phyloP scores from a whole-genome alignment of 495 filamentous ascomycete species.

The Xylaria acuta region DNA sequence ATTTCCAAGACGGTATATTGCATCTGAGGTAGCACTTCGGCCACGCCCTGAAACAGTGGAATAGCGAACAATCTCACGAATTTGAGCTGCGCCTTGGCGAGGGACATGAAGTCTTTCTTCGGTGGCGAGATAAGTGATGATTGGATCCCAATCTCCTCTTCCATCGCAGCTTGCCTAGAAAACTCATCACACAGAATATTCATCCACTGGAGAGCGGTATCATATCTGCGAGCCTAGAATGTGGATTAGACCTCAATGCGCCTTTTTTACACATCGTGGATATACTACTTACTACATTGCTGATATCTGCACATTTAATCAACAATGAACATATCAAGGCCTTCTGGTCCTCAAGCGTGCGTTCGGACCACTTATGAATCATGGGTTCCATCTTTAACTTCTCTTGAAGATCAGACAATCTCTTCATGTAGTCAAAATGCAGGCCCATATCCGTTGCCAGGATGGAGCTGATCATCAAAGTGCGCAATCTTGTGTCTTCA shows the following conservation, averaged over 20 bases:
- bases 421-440: conserved; percentile 94
- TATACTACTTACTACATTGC: conserved; percentile 80
- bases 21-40: conserved; percentile 83
- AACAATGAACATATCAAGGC: conserved; percentile 83
- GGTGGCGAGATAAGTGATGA: conserved; percentile 87
- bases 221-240: conserved; percentile 76
- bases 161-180: conserved; percentile 89
- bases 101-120: conserved; percentile 78
- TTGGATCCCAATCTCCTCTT: conserved; percentile 81
- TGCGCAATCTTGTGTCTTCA: conserved; percentile 74
- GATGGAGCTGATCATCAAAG: conserved; percentile 93
- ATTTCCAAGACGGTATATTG: conserved; percentile 83
- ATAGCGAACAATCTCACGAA: conserved; percentile 97
- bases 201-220: conserved; percentile 85
- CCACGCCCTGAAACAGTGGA: conserved; percentile 85
- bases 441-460: conserved; percentile 96
- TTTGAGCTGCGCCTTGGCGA: conserved; percentile 86
- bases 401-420: conserved; percentile 75
- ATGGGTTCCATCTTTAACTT: conserved; percentile 69
- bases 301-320: conserved; percentile 98
- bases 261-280: conserved; percentile 5
- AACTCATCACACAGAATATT: conserved; percentile 92
- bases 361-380: conserved; percentile 73
- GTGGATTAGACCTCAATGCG: conserved; percentile 37
- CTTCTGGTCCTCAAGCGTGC: conserved; percentile 71